A percentile compares a stretch with the other conserved stretches of the same genome.
Conservation (phyloP, 805 yeast genomes). For the Candida hispaniensis region DNA sequence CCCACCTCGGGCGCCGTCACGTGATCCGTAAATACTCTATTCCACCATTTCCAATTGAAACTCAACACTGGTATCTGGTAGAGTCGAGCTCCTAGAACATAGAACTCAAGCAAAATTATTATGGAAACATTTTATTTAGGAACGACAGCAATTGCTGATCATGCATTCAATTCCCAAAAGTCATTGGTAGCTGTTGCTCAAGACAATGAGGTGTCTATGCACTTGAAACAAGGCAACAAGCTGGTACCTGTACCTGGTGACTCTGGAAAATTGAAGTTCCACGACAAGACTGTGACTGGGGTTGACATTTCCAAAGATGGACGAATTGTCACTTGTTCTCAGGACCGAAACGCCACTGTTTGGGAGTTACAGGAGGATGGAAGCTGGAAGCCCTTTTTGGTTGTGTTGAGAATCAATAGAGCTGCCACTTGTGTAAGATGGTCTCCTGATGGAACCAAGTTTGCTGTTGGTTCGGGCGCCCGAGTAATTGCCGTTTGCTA, state of each 20-base stretch:
- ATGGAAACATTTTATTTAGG: conserved; percentile 35
- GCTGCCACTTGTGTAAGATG: conserved; percentile 92
- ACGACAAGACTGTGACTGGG: conserved; percentile 89
- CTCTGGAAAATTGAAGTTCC: conserved; percentile 28
- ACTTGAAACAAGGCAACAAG: conserved; percentile 6
- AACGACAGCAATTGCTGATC: conserved; percentile 81
- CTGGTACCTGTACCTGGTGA: conserved; percentile 12
- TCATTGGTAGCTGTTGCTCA: conserved; percentile 69
- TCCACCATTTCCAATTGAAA: background rate
- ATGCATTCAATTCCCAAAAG: conserved; percentile 66
- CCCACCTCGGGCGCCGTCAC: too few relatives aligned
- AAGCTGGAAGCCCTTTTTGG: conserved; percentile 76
- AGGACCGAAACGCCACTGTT: conserved; percentile 94
- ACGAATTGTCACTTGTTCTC: conserved; percentile 90
- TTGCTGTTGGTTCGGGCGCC: conserved; percentile 96
- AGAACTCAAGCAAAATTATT: background rate
- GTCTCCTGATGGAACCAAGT: conserved; percentile 92
- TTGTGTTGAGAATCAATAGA: conserved; percentile 80
- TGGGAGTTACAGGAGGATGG: conserved; percentile 71
- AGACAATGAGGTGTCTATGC: conserved; percentile 47
- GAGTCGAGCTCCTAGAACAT: conserved; percentile 30
- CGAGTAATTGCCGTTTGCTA: conserved; percentile 91
- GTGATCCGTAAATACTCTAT: too few relatives aligned
- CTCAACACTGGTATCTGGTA: conserved; percentile 21
- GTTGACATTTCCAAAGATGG: conserved; percentile 78